Evolutionary conservation across 768 basidiomycete species (phyloP), one percentile per base, ranked within the genome.

Genomic region (Boletus pseudo-olivaceus): DNA sequence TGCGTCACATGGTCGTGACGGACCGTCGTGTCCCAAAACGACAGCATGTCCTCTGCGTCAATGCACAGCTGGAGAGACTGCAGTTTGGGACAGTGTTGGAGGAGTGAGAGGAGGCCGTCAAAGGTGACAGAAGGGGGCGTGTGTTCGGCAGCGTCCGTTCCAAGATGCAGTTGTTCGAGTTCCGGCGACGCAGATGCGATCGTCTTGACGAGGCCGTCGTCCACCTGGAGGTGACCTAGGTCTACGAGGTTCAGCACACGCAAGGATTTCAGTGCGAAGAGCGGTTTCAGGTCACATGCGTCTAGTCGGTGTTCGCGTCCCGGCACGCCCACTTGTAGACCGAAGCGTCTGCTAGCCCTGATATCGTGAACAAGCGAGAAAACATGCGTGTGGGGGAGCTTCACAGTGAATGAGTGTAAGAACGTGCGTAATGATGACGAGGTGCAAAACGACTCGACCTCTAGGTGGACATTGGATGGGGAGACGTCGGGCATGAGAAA

Each of bases 351-450:
- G 14, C 55, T 20, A 15, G 64, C 64, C 15, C 5, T 20, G 32
- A 53, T 29, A 11, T 66, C 64, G 17, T 65, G 59, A 17, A 66
- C 57, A 47, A 65, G 64, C 30, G 65, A 66, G 37, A 65, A 61
- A 7, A 41, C 33, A 12, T 38, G 59, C 2, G 53, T 55, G 42
- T 43, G 17, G 2, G 62, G 57, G 26, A 61, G 63, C 26, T 52
- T 58, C 0, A 17, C 29, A 5, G 51, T 17, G 33, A 65, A 61
- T 1, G 56, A 32, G 15, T 37, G 41, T 7, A 59, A 47, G 35
- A 66, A 65, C 11, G 17, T 26, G 35, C 55, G 59, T 6, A 66
- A 42, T 2, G 57, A 57, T 0, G 49, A 4, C 5, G 65, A 53
- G 38, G 62, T 66, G 44, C 64, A 65, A 33, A 55, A 65, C 0